Evolutionary conservation across 2,329 filamentous ascomycete species (phyloP), one percentile per base, ranked within the genome.

Genomic region (Colletotrichum tropicale): DNA sequence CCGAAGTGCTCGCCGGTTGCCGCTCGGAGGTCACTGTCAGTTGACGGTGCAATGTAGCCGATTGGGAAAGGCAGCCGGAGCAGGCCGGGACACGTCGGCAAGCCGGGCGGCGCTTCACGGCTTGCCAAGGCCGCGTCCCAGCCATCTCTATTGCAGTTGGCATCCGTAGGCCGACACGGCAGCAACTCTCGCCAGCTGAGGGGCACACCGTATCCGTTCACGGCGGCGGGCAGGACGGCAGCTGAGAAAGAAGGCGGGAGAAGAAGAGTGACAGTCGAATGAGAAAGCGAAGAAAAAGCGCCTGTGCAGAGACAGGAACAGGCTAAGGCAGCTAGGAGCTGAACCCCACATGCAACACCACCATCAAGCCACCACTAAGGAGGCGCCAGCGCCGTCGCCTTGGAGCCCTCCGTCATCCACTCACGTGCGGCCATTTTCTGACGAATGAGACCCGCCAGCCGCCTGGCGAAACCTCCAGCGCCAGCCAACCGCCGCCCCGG

Each of bases 381-480:
- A 56, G 52, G 61, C 24, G 72, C n/a, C 56, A 73, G 64, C 61
- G 52, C 61, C 68, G 62, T 55, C 68, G 52, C 28, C n/a, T 62
- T 71, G 62, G 55, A 32, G 56, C 38, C 69, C 64, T 52, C 43
- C 24, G 28, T 65, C 64, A 68, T 73, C 70, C 69, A 75, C 56
- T 69, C 62, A 68, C 64, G 73, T 75, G 69, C 52, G 64, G 56
- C 15, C 28, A 21, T 56, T 60, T 64, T 36, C 28, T 30, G 58
- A 65, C 70, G 38, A 72, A 75, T 64, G 56, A 43, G 64, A 68
- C 34, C 61, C 68, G 56, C 72, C 68, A 55, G 61, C 32, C 55
- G 36, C 55, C 52, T 55, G 52, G 38, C 72, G 61, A 75, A 75
- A 71, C 72, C 48, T 61, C 73, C 56, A 75, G 64, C 55, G 30